These are phyloP conservation scores for Cordyceps farinosa DNA, from an alignment of 2,329 filamentous ascomycete species.

Conservation along the genomic window DNA sequence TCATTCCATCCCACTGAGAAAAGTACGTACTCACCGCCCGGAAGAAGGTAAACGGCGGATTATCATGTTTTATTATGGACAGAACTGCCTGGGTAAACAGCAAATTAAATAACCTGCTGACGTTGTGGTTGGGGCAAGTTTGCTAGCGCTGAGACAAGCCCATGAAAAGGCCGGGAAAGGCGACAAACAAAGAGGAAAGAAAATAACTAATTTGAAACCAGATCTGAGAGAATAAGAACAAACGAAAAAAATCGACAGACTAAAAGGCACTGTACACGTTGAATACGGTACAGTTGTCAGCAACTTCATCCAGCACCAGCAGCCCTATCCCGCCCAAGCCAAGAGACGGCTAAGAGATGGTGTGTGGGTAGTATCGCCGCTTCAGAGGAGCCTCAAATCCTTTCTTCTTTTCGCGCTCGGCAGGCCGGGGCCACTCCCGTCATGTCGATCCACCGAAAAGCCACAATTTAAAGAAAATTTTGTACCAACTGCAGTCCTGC, in stretches of 20 bases:
- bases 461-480: not conserved
- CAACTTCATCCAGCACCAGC: not conserved
- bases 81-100: no score
- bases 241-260: no score
- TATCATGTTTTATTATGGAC: not conserved
- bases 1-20: not conserved
- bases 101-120: not conserved
- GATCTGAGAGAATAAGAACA: not conserved
- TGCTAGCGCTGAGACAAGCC: constrained; percentile 1
- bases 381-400: not conserved
- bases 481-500: not conserved
- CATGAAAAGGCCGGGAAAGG: not conserved
- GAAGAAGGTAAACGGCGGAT: not conserved
- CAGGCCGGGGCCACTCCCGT: not conserved
- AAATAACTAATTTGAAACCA: no score
- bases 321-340: not conserved
- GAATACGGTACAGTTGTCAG: no score
- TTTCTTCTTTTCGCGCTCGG: not conserved
- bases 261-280: no score
- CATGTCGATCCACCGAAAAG: not conserved
- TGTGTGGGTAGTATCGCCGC: constrained; percentile 1
- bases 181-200: no score
- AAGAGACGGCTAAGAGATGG: not conserved
- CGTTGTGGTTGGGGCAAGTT: not conserved
- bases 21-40: not conserved